Base-by-base conservation (phyloP, 148 eudicot species). In the Fallopia convolvulus region DNA sequence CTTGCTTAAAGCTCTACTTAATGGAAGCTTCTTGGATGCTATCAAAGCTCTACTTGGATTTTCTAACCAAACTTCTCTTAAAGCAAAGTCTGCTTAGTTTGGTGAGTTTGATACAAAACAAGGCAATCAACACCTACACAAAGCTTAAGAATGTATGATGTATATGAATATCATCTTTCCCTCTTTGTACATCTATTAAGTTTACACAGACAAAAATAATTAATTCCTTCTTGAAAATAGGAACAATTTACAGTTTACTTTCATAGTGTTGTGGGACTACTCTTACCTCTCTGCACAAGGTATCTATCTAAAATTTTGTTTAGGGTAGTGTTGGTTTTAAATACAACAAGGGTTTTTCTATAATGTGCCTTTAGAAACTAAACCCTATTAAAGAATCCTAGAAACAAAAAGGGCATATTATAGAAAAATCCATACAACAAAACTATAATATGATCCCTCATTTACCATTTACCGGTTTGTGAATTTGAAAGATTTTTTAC, bases 11-110 rank as follows among this genome's bases (percentile, higher is more conserved):
- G 98, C 96, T 76, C 70, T 91, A 0, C 18, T 88, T 5, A 79
- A 83, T 58, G 93, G 96, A 17, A 82, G 80, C 76, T 68, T 88
- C 44, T 3, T 86, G 18, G 85, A 83, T 76, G 82, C 87, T 58
- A 18, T 88, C 42, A 84, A 87, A 74, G 89, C 90, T 82, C 77
- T 91, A 72, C 3, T 87, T 6, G 89, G 94, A 40, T 86, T 73
- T 82, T 26, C 81, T n/a, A 41, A 75, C 8, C 42, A 66, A 66
- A 36, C 44, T 26, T 61, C 70, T 61, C 13, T 11, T 30, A 61
- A 23, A 30, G 70, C 36, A 23, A 61, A 61, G 39, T 9, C 30
- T 9, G 70, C 39, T 66, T 66, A 66, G 72, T 13, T 30, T 65
- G 71, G 33, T 14, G 11, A 56, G 63, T n/a, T 18, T n/a, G 63